Evolutionary conservation across 2,329 filamentous ascomycete species (phyloP).

Genomic region (Escovopsis sp.): DNA sequence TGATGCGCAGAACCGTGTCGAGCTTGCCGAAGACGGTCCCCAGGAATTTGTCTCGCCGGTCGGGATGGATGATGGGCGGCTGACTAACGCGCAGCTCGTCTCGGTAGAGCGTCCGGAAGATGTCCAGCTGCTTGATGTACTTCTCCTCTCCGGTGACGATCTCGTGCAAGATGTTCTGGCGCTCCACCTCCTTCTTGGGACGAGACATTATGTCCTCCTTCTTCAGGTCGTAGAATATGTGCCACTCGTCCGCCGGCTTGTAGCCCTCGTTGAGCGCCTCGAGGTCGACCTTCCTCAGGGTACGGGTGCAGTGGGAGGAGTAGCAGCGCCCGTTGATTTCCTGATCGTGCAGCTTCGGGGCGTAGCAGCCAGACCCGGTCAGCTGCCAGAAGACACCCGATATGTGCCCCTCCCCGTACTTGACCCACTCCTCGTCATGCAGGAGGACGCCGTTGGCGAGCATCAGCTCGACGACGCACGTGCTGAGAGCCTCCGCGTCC

Average conservation of each 20-base stretch:
- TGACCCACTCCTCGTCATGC: slow-evolving; percentile 94
- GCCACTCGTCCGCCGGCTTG: slow-evolving; percentile 65
- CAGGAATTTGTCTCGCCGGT: slow-evolving; percentile 66
- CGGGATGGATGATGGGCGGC: slow-evolving; percentile 67
- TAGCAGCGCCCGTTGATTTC: slow-evolving; percentile 70
- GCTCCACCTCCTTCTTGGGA: slow-evolving; percentile 75
- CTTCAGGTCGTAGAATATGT: slow-evolving; percentile 71
- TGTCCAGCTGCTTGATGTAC: slow-evolving; percentile 79
- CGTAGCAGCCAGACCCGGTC: slow-evolving; percentile 83
- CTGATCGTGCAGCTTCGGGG: slow-evolving; percentile 62
- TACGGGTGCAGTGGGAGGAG: slow-evolving; percentile 84
- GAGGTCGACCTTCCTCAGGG: slow-evolving; percentile 85
- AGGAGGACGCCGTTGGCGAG: slow-evolving; percentile 62
- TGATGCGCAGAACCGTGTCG: slow-evolving; percentile 75
- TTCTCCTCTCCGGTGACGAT: slow-evolving; percentile 86
- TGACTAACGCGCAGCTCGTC: slow-evolving; percentile 61
- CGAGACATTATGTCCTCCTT: slow-evolving; percentile 59
- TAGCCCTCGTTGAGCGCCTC: slow-evolving; percentile 58
- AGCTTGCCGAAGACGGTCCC: slow-evolving; percentile 80
- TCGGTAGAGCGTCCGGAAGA: slow-evolving; percentile 72
- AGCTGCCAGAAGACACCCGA: slow-evolving; percentile 89
- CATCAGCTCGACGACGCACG: slow-evolving; percentile 67
- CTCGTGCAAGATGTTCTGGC: slow-evolving; percentile 89
- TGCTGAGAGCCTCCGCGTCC: slow-evolving; percentile 78
- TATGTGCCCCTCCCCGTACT: slow-evolving; percentile 66